These are phyloP conservation scores for Austroboletus novae-zelandiae DNA, from an alignment of 1,284 basidiomycete species.

Conservation along the genomic window DNA sequence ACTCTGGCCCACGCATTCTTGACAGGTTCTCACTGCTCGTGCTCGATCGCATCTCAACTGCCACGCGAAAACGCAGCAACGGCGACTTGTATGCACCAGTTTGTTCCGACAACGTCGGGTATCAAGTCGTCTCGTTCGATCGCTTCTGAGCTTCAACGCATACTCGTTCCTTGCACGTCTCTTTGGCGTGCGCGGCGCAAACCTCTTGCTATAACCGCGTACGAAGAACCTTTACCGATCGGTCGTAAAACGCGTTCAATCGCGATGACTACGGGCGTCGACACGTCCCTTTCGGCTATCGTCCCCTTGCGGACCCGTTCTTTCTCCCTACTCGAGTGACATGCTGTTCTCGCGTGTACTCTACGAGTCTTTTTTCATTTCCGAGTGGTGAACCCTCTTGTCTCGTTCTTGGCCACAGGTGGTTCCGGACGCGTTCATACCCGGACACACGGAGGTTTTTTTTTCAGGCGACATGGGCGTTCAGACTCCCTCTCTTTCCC, in stretches of 20 bases:
- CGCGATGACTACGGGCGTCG: constrained; percentile 15
- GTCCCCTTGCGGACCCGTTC: neutral
- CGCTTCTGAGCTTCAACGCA: constrained; percentile 9
- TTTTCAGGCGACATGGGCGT: neutral
- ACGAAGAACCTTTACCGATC: neutral
- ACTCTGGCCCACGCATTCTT: neutral
- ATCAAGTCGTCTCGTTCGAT: neutral
- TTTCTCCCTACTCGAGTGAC: neutral
- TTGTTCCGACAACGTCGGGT: constrained; percentile 2
- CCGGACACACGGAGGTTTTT: constrained; percentile 1
- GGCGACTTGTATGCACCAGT: no score
- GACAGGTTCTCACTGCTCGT: no score
- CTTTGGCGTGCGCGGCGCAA: constrained; percentile 3
- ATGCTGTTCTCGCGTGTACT: neutral
- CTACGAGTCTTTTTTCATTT: neutral
- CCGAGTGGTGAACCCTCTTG: neutral
- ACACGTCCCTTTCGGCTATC: neutral
- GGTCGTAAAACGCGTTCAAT: constrained; percentile 3
- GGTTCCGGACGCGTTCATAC: neutral
- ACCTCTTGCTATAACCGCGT: constrained; percentile 9
- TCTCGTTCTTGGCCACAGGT: neutral
- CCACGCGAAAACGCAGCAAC: neutral
- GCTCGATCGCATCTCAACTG: constrained; percentile 8
- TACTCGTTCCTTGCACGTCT: neutral
- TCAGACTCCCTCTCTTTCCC: neutral